phyloP scores from a whole-genome alignment of 768 basidiomycete species.

The Suillus discolor region DNA sequence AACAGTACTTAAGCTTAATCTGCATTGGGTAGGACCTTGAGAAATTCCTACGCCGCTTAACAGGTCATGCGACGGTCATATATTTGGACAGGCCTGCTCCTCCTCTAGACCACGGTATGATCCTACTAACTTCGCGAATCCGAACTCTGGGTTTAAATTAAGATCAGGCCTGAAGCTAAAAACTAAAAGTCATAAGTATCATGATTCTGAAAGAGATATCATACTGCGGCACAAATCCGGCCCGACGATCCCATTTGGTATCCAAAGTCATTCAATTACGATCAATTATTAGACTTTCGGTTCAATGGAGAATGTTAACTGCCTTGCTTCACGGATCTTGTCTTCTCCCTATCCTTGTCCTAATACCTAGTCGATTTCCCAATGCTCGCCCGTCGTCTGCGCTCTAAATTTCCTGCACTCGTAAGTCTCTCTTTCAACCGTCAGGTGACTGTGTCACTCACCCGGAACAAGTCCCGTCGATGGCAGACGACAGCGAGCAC shows the following conservation, averaged over 20 bases:
- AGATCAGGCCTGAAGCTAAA: neutral
- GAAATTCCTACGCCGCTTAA: neutral
- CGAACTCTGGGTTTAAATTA: no score
- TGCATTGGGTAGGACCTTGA: slow-evolving; percentile 3
- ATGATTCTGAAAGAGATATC: no score
- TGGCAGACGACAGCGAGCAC: slow-evolving; percentile 47
- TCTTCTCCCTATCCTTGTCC: slow-evolving; percentile 3
- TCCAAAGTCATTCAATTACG: neutral
- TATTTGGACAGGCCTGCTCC: no score
- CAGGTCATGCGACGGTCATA: no score
- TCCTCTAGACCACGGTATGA: no score
- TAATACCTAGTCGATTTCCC: slow-evolving; percentile 17
- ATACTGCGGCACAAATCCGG: neutral
- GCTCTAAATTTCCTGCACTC: slow-evolving; percentile 18
- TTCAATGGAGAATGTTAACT: neutral
- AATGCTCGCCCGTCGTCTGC: slow-evolving; percentile 19
- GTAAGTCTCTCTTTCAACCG: slow-evolving; percentile 17
- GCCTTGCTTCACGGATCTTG: slow-evolving; percentile 29
- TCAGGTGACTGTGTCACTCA: slow-evolving; percentile 1
- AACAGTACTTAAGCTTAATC: neutral
- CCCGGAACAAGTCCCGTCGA: slow-evolving; percentile 35
- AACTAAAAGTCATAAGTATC: no score
- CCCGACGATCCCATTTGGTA: neutral
- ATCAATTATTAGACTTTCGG: neutral
- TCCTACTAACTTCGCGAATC: no score